phyloP scores from a whole-genome alignment of 2,329 filamentous ascomycete genomes.

The Colletotrichum higginsianum region DNA sequence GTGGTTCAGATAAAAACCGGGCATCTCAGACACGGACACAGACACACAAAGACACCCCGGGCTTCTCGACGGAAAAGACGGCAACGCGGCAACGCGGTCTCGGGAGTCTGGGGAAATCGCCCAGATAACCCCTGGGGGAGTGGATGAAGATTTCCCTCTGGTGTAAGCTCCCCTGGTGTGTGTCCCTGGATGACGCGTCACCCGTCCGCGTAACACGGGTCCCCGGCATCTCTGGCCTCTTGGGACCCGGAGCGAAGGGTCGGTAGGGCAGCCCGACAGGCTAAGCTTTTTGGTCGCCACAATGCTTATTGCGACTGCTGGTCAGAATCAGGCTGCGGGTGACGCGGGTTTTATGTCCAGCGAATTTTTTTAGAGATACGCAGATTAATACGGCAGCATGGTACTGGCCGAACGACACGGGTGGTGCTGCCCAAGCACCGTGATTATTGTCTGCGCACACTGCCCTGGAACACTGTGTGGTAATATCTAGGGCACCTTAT shows the following conservation, averaged over 20 bases:
- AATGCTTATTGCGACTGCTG: slow-evolving; percentile 39
- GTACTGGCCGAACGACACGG: background rate
- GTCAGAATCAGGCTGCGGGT: slow-evolving; percentile 34
- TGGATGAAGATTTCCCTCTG: background rate
- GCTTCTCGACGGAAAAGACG: background rate
- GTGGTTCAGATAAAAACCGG: background rate
- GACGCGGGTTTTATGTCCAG: background rate
- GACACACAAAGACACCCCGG: background rate
- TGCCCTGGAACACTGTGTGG: background rate
- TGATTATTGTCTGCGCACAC: background rate
- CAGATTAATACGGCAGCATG: background rate
- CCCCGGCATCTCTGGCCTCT: slow-evolving; percentile 13
- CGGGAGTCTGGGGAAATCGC: background rate
- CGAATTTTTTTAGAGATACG: background rate
- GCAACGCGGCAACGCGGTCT: background rate
- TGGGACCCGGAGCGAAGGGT: background rate
- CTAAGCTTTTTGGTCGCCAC: slow-evolving; percentile 29
- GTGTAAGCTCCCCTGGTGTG: no score
- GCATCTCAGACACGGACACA: background rate
- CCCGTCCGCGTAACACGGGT: slow-evolving; percentile 32
- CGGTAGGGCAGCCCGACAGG: slow-evolving; percentile 6
- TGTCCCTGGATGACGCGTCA: slow-evolving; percentile 29
- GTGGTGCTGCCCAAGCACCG: background rate
- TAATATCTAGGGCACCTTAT: no score
- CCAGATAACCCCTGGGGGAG: slow-evolving; percentile 7